Base-by-base conservation (phyloP, 2,329 filamentous ascomycete species). In the Colletotrichum eremochloae region DNA sequence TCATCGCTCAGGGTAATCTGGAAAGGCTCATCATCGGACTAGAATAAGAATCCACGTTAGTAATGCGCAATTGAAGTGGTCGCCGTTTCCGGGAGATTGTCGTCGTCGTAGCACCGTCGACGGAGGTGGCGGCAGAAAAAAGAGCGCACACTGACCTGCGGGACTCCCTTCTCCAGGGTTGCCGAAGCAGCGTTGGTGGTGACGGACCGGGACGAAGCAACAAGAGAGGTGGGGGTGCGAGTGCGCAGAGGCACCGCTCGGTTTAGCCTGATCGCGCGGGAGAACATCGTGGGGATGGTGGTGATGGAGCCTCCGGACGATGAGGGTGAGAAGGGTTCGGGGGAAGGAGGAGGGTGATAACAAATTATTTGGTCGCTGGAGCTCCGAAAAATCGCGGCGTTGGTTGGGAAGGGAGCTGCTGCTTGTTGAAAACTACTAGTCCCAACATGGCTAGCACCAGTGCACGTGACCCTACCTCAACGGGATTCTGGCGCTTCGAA, bases 11-110 rank as follows among this genome's bases (percentile, higher is more conserved):
- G 93, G 81, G 91, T 93, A 82, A 99, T 91, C 80, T 92, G 90
- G 88, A 99, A 98, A 76, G 91, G 91, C 89, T 97, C 93, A 81
- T 98, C 94, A 84, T 98, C 95, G 84, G 95, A 93, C 95, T 97
- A 81, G 67, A 76, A 65, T 14, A 5, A 75, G 67, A 38, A 24
- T 44, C 38, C 57, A 56, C 6, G 63, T 73, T 58, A 73, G 68
- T 36, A 60, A 29, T n/a, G 53, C 62, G 63, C n/a, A 61, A 33
- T 69, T 57, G 24, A 18, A 48, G 9, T 24, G 11, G n/a, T 46
- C 14, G 15, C 9, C 57, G 15, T 33, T 36, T 20, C 31, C 56
- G n/a, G 31, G n/a, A 1, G 6, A 60, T 31, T 14, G 56, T 67
- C 29, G 50, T 46, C 29, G 29, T 63, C n/a, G 57, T 57, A 24